Evolutionary conservation across 768 basidiomycete species (phyloP), one percentile per base, ranked within the genome.

Genomic region (Lactarius quietus): DNA sequence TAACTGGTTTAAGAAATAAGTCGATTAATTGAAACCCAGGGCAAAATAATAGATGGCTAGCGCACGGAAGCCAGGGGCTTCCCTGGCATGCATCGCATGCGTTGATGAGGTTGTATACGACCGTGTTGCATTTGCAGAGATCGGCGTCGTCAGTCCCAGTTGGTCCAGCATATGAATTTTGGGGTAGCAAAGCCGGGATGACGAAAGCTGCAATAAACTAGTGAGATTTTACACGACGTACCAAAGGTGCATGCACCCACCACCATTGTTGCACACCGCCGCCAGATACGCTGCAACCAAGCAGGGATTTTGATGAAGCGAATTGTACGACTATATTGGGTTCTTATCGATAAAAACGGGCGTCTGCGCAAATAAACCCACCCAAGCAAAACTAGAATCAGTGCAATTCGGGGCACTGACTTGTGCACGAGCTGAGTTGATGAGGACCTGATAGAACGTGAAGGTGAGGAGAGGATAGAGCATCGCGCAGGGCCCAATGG

Each of bases 11-110:
- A 17, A 29, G n/a, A n/a, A 31, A 20, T 12, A 57, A 3, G 29
- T 23, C 23, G 26, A 57, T 29, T 45, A 29, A 26, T 54, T 45
- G 36, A n/a, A 36, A 14, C 35, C n/a, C 28, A 53, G 20, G 3
- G 10, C 12, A 14, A 26, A 20, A 48, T 8, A 12, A 45, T 45
- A 23, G 9, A 20, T 45, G 52, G 59, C 43, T 17, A 15, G 62
- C 68, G 56, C 53, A 70, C 69, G 58, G 14, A 28, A 35, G 28
- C 67, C 60, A 68, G 1, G 26, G 0, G 7, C 23, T 38, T 23
- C 67, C 64, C 57, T 75, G 74, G 41, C 74, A 75, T 23, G 63
- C 61, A 51, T 65, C 73, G 56, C 74, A 75, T 7, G 72, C 74
- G 48, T 65, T 68, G 26, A 73, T 65, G 28, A 75, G 58, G 26